Base-by-base conservation (phyloP, 306 rosid genomes). In the Rubus idaeus region DNA sequence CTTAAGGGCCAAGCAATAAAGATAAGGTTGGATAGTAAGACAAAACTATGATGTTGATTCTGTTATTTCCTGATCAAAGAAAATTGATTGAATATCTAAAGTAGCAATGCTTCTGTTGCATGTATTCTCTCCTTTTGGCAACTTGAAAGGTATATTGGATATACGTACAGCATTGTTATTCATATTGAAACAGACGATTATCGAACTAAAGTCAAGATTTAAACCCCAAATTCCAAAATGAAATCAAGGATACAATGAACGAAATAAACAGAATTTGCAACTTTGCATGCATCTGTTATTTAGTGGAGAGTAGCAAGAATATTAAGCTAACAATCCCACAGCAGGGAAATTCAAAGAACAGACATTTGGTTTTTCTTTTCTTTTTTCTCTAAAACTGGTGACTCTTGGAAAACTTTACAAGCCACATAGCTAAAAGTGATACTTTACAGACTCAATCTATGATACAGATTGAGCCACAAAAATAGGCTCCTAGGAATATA, bases 361-460 rank as follows among this genome's bases (percentile, higher is more conserved):
- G 5, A 35, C 23, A 9, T 17, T 70, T 70, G 13, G 11, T 70
- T 69, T 41, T n/a, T 23, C 26, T 23, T 23, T 23, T 23, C 26
- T 4, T 2, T 58, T 26, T 63, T 3, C 44, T 30, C 74, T 70
- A 26, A 10, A 51, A 35, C 10, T 51, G 30, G 6, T 18, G 50
- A 18, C 46, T 67, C 21, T 26, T n/a, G 42, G 20, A 79, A 45
- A 18, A 65, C 23, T 46, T 70, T 51, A 73, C 78, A 79, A 37
- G 52, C 79, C 75, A 68, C 68, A 60, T 67, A 56, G 47, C 57
- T 37, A 21, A 5, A 66, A 16, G 57, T 57, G 41, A 60, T 45
- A 56, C 17, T 37, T 74, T 53, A 73, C 73, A 67, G 40, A 44
- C 17, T 49, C 74, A 61, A 64, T 52, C 18, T 62, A 61, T 75